Evolutionary conservation across 331 rosid genomes (phyloP).

Genomic region (Quercus phellos): DNA sequence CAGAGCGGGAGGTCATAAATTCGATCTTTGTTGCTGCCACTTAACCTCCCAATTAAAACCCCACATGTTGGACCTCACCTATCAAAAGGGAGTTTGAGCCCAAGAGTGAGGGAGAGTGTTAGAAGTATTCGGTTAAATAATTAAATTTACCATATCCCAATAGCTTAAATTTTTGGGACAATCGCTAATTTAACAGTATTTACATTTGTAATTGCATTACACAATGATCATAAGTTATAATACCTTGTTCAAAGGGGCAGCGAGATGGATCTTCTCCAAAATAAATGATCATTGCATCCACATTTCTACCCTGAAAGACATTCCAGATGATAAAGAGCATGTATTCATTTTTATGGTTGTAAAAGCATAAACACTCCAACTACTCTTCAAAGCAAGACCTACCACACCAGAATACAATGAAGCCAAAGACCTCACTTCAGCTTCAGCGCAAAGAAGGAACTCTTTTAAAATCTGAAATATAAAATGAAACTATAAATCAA

Average conservation of each 20-base stretch:
- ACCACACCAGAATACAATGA: constrained; percentile 84
- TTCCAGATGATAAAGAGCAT: constrained; percentile 24
- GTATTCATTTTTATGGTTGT: not conserved
- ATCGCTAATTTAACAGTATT: no score
- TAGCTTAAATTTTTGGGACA: no score
- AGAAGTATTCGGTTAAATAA: no score
- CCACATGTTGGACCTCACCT: no score
- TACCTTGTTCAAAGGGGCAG: constrained; percentile 93
- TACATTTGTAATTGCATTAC: no score
- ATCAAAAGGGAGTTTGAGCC: no score
- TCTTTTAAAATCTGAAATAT: constrained; percentile 54
- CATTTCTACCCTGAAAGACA: constrained; percentile 72
- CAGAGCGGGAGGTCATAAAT: no score
- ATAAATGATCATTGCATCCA: constrained; percentile 77
- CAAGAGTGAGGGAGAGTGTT: no score
- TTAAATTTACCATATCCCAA: no score
- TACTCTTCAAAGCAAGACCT: constrained; percentile 26
- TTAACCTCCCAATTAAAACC: no score
- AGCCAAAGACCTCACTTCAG: constrained; percentile 84
- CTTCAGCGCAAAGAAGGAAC: constrained; percentile 81
- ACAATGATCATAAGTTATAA: not conserved
- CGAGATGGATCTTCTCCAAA: constrained; percentile 94
- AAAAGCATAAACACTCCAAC: constrained; percentile 3
- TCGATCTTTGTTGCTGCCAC: no score
- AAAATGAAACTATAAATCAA: constrained; percentile 3